Base-by-base conservation (phyloP, 2,329 filamentous ascomycete genomes). In the Chaetomiaceae sp. region DNA sequence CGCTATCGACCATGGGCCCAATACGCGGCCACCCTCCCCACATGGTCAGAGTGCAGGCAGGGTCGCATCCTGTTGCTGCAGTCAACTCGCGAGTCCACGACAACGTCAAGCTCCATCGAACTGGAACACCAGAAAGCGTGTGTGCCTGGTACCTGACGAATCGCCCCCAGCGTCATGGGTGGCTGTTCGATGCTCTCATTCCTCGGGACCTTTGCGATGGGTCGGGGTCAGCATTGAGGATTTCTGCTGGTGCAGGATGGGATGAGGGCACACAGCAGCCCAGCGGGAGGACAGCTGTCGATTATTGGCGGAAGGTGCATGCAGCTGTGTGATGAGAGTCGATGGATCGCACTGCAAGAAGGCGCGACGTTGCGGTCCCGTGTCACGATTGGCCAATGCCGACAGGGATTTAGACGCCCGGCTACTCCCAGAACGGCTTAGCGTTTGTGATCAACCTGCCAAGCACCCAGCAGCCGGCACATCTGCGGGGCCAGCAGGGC, bases 371-470 rank as follows among this genome's bases (percentile, higher is more conserved):
- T 42, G 54, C 31, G 29, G 31, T 20, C 37, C 27, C 36, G 47
- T 46, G 23, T 56, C 46, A 57, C 61, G 55, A 64, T 66, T 63
- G 66, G 61, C 67, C 66, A 69, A 66, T 67, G 54, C 56, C 20
- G 34, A 38, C 62, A 61, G 56, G 66, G 64, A 64, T 69, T 66
- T 73, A 73, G 69, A 72, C 71, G 71, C 72, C 69, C 63, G 65
- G 60, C 68, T 64, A 62, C 52, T 59, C 64, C 63, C 52, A 61
- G 65, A 59, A 48, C 9, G 59, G 68, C 50, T 62, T 71, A 68
- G 69, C 61, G 61, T 56, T 12, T 46, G 56, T 60, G 59, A 62
- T 61, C 57, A 56, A 40, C 40, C 14, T n/a, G n/a, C n/a, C n/a
- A n/a, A n/a, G n/a, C n/a, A n/a, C n/a, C n/a, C n/a, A n/a, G n/a